Conservation (phyloP, 2,329 filamentous ascomycete genomes). For the Cladophialophora yegresii region DNA sequence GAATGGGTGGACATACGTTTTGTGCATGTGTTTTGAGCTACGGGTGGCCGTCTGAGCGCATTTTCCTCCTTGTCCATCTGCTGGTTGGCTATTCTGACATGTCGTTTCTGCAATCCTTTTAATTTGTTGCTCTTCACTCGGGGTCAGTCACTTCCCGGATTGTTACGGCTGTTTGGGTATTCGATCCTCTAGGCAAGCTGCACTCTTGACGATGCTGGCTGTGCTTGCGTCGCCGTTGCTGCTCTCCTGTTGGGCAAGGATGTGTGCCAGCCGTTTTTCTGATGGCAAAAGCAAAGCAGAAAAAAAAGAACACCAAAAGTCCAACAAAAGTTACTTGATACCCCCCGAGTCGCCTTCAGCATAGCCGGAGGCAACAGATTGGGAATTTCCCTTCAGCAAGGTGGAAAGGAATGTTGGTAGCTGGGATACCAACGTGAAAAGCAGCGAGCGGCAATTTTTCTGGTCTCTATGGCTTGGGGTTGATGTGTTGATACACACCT, state of each 20-base stretch:
- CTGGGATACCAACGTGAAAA: conserved; percentile 10
- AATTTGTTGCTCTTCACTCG: background rate
- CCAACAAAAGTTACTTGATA: conserved; percentile 20
- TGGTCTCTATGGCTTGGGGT: background rate
- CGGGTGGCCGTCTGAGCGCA: conserved; percentile 3
- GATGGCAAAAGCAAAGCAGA: conserved; percentile 18
- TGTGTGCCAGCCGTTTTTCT: conserved; percentile 7
- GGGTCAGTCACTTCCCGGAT: background rate
- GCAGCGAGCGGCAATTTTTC: conserved; percentile 15
- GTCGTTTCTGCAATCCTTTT: conserved; percentile 15
- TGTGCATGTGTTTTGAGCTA: conserved; percentile 12
- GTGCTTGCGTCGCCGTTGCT: conserved; percentile 14
- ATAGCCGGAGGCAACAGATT: conserved; percentile 3
- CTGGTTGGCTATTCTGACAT: conserved; percentile 18
- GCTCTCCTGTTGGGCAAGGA: conserved; percentile 11
- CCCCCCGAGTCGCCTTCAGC: conserved; percentile 10
- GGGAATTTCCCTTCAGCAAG: conserved; percentile 1
- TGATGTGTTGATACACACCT: conserved; percentile 14
- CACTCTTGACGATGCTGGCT: background rate
- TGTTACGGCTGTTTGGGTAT: conserved; percentile 4
- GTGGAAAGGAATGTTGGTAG: conserved; percentile 6
- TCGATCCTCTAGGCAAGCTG: conserved; percentile 9
- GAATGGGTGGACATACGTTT: conserved; percentile 4
- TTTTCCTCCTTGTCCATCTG: background rate
- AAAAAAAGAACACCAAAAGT: conserved; percentile 17